Percentiles rank a stretch among this genome's conserved stretches.
phyloP scores from a whole-genome alignment of 495 filamentous ascomycete species.

The Bacidia gigantensis region DNA sequence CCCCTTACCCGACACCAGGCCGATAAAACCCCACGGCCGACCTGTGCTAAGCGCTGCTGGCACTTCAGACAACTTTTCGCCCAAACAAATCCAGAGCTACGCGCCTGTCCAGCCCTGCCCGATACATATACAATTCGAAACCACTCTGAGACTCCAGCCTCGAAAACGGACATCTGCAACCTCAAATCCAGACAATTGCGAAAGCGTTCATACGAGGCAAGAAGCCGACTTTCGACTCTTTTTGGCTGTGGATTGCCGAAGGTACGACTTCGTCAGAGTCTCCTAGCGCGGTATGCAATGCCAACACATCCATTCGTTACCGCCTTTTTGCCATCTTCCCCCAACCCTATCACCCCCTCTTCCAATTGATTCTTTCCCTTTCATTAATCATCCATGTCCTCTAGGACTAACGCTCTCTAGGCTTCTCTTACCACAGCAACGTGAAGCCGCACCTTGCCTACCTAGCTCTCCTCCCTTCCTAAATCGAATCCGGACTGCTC shows the following conservation, averaged over 20 bases:
- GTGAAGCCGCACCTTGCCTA: conserved; percentile 2
- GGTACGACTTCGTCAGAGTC: conserved; percentile 14
- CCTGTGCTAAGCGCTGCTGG: conserved; percentile 16
- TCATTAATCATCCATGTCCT: conserved; percentile 1
- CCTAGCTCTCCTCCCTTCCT: neutral
- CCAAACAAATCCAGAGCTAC: conserved; percentile 16
- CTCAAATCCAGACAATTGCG: too few relatives aligned
- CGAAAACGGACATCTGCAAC: conserved; percentile 1
- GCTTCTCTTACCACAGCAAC: neutral
- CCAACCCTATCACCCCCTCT: conserved; percentile 5
- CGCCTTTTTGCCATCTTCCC: conserved; percentile 15
- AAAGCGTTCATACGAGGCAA: too few relatives aligned
- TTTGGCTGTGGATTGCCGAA: conserved; percentile 10
- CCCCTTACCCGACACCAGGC: conserved; percentile 17
- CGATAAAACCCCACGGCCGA: neutral
- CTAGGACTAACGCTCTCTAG: conserved; percentile 10
- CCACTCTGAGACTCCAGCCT: neutral
- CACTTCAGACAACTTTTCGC: conserved; percentile 6
- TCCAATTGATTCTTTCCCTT: conserved; percentile 4
- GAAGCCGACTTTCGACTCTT: too few relatives aligned
- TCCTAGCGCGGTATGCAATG: conserved; percentile 18
- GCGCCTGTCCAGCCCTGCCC: conserved; percentile 11
- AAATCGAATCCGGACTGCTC: conserved; percentile 1
- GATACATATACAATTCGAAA: conserved; percentile 5
- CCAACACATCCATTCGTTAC: conserved; percentile 22